These are phyloP conservation scores for Tolypocladium pustulatum DNA, from an alignment of 2,329 filamentous ascomycete species.

Conservation along the genomic window DNA sequence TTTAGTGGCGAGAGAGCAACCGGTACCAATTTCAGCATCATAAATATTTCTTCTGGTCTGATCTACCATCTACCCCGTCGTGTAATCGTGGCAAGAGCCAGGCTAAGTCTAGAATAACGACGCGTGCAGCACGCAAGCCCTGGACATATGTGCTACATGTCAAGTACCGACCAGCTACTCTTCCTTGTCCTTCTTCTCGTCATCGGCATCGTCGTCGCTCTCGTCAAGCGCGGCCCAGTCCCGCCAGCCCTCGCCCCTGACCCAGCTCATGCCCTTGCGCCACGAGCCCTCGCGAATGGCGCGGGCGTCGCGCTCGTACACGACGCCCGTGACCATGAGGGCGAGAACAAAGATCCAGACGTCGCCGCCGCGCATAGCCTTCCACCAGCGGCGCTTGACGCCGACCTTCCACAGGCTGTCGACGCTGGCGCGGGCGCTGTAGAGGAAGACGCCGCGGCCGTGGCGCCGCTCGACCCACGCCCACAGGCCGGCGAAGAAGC, in stretches of 20 bases:
- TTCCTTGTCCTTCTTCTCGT: conserved; percentile 13
- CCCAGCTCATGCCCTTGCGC: conserved; percentile 63
- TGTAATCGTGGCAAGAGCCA: background rate
- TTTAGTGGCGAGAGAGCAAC: background rate
- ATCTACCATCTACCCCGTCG: background rate
- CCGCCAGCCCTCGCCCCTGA: conserved; percentile 64
- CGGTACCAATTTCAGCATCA: background rate
- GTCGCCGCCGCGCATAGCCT: conserved; percentile 70
- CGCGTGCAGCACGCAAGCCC: no score
- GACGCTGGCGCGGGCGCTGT: conserved; percentile 66
- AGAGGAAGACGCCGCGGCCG: conserved; percentile 63
- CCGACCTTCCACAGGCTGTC: conserved; percentile 88
- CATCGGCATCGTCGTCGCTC: conserved; percentile 30
- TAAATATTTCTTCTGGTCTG: background rate
- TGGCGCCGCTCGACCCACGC: conserved; percentile 61
- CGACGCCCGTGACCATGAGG: conserved; percentile 64
- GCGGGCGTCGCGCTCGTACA: conserved; percentile 62
- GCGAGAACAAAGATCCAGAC: conserved; percentile 73
- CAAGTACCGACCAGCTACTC: background rate
- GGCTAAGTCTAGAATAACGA: background rate
- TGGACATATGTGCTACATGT: background rate
- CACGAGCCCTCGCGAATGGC: conserved; percentile 57
- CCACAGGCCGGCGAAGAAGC: conserved; percentile 78
- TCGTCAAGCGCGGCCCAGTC: conserved; percentile 53
- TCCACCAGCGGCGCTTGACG: conserved; percentile 84